Evolutionary conservation across 371 early-diverging fungal genomes (phyloP), one percentile per base, ranked within the genome.

Genomic region (Phascolomyces articulosus): DNA sequence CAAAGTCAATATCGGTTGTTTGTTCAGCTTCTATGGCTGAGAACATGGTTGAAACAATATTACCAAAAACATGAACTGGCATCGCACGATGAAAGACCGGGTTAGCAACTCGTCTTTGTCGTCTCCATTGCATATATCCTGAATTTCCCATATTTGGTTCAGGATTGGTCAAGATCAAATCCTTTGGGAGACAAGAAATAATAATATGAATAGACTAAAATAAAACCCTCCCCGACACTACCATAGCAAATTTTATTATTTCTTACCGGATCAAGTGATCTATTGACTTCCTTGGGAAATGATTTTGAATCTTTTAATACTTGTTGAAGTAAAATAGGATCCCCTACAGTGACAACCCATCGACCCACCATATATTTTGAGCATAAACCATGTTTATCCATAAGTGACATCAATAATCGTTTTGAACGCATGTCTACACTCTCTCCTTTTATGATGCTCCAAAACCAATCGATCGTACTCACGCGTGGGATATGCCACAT

Each of bases 1-100:
- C 62, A 49, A 53, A 38, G 40, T 62, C 62, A 18, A 62, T 40
- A 41, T 41, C 27, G 10, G 41, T 11, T 24, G 62, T 49, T 11
- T 41, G 9, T 29, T 48, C 48, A 8, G 31, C 49, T 8, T 75
- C 70, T 10, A 73, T 64, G 2, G 63, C 40, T 20, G 10, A 27
- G 29, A 79, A 67, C 64, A 79, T 64, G 0, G 38, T 56, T 13
- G 29, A 26, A 7, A 56, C 64, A 9, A 75, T 51, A 11, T 65
- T 20, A 1, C 69, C 77, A 66, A 82, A 77, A 4, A 55, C 27
- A 15, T 68, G 66, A 1, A 76, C 40, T 0, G 79, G 72, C 67
- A 72, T 69, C 1, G 69, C 56, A 21, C 73, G 62, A 18, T 73
- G 75, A 38, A 82, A 82, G 0, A 67, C 73, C 1, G 79, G 77